Conservation (phyloP, 495 filamentous ascomycete species). For the Usnea hakonensis region DNA sequence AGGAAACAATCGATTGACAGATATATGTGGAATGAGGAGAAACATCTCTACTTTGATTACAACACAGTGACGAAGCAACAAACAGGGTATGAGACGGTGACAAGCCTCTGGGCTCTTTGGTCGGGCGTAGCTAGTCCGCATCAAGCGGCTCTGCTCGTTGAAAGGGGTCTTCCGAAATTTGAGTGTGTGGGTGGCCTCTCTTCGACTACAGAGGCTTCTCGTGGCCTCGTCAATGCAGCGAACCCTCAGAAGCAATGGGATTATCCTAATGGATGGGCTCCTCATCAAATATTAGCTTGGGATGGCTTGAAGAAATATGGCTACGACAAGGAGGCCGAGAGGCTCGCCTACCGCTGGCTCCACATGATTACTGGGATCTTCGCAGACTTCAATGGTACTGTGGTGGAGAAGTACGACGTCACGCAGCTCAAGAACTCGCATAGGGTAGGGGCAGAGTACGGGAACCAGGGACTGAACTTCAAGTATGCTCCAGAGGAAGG, state of each 20-base stretch:
- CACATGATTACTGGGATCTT: conserved; percentile 97
- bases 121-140: conserved; percentile 71
- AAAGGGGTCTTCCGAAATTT: conserved; percentile 69
- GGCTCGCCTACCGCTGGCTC: conserved; percentile 88
- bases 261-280: conserved; percentile 96
- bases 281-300: conserved; percentile 98
- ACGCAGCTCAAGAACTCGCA: conserved; percentile 82
- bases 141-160: conserved; percentile 71
- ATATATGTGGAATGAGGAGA: conserved; percentile 81
- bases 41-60: conserved; percentile 96
- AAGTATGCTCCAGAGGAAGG: conserved; percentile 91
- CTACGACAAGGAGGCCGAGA: conserved; percentile 78
- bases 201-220: conserved; percentile 77
- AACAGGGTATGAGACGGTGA: conserved; percentile 73
- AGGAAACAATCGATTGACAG: conserved; percentile 77
- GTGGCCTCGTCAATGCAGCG: conserved; percentile 69
- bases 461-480: conserved; percentile 90
- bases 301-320: conserved; percentile 83
- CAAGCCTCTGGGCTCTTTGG: conserved; percentile 97
- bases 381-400: conserved; percentile 93
- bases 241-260: conserved; percentile 96
- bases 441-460: conserved; percentile 91
- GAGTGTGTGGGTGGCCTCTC: conserved; percentile 84
- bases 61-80: conserved; percentile 72
- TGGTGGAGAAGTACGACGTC: conserved; percentile 98